phyloP scores from a whole-genome alignment of 164 flowering plant genomes.

The Chloranthus sessilifolius region DNA sequence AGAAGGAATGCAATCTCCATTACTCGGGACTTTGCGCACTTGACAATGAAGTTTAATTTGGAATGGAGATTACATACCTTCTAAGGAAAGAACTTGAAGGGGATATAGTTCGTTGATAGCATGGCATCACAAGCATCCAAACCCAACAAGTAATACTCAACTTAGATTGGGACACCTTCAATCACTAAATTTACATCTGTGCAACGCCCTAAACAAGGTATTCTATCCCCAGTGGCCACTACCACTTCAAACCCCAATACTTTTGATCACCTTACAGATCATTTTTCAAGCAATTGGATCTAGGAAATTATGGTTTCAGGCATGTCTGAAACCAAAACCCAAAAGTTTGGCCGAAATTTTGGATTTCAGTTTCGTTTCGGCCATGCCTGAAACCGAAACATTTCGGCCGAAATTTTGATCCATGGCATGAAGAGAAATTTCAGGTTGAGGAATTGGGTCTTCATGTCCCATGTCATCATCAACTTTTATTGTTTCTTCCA shows the following conservation, averaged over 20 bases:
- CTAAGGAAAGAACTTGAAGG: not conserved
- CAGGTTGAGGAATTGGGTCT: not conserved
- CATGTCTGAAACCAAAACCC: too few relatives aligned
- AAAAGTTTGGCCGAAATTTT: too few relatives aligned
- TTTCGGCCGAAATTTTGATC: too few relatives aligned
- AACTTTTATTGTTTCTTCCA: not conserved
- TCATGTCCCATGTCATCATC: not conserved
- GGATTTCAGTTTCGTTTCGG: too few relatives aligned
- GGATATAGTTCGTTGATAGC: not conserved
- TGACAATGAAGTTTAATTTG: not conserved
- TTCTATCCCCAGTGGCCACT: too few relatives aligned
- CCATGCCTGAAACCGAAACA: too few relatives aligned
- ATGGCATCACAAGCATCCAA: not conserved
- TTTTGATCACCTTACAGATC: not conserved
- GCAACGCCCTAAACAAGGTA: not conserved
- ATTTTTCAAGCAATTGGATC: slow-evolving; percentile 2
- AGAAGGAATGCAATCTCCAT: not conserved
- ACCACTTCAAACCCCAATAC: not conserved
- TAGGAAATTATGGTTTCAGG: not conserved
- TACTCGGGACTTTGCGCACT: too few relatives aligned
- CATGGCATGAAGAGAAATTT: slow-evolving; percentile 10
- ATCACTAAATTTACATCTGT: not conserved
- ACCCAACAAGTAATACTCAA: too few relatives aligned
- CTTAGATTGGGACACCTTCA: too few relatives aligned
- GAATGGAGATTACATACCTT: not conserved